Conservation (phyloP, 306 rosid genomes). For the Ceratonia siliqua region DNA sequence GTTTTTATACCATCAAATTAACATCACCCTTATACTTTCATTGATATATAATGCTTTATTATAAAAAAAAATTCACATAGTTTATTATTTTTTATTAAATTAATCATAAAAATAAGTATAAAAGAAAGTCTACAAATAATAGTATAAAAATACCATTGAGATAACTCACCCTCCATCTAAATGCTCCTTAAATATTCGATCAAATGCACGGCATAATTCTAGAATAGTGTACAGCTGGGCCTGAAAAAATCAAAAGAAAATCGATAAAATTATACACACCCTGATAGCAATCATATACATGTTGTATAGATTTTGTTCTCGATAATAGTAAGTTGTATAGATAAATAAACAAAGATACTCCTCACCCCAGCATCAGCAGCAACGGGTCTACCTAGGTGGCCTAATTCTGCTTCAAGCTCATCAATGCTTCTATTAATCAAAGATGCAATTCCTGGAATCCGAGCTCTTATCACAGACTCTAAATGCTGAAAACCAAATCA, state of each 20-base stretch:
- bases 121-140: no score
- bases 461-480: conserved; percentile 82
- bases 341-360: conserved; percentile 6
- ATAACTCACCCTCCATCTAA: conserved; percentile 69
- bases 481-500: conserved; percentile 67
- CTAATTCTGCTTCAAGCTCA: conserved; percentile 90
- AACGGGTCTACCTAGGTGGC: conserved; percentile 81
- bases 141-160: background rate
- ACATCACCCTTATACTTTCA: no score
- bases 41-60: no score
- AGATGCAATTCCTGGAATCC: conserved; percentile 79
- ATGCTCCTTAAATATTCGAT: conserved; percentile 75
- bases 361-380: conserved; percentile 97
- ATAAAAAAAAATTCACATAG: no score
- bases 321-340: no score
- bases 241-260: conserved; percentile 37
- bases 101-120: no score
- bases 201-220: conserved; percentile 81
- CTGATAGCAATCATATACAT: background rate
- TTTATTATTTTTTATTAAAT: no score
- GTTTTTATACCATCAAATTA: no score
- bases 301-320: background rate
- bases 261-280: background rate
- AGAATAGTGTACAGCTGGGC: conserved; percentile 67
- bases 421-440: conserved; percentile 77